These are phyloP conservation scores for Kodamaea plutei DNA, from an alignment of 1,139 yeast genomes.

Conservation along the genomic window DNA sequence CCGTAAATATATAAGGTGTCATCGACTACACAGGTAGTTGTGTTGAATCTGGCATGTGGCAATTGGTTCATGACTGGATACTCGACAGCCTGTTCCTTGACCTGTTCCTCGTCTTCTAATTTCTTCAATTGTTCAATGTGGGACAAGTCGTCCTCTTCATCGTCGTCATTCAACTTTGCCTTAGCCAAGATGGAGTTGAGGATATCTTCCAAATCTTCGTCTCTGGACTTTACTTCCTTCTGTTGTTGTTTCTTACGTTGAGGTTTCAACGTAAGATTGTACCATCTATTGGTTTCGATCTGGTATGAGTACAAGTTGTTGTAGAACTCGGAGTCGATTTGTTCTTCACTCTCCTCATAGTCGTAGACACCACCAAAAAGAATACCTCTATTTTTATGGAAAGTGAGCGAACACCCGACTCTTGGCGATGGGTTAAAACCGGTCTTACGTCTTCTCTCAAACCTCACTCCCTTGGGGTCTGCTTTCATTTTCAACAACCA, in stretches of 20 bases:
- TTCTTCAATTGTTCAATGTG: conserved; percentile 38
- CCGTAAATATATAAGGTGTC: conserved; percentile 86
- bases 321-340: conserved; percentile 78
- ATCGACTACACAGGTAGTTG: conserved; percentile 80
- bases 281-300: conserved; percentile 87
- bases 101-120: conserved; percentile 35
- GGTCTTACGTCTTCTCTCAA: conserved; percentile 87
- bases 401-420: conserved; percentile 90
- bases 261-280: conserved; percentile 62
- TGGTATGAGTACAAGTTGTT: conserved; percentile 81
- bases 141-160: conserved; percentile 42
- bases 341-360: conserved; percentile 91
- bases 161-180: conserved; percentile 62
- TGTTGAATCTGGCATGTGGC: conserved; percentile 89
- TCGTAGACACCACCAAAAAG: conserved; percentile 96
- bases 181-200: conserved; percentile 71
- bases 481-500: conserved; percentile 88
- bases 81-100: conserved; percentile 30
- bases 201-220: conserved; percentile 78
- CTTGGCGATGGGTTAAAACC: conserved; percentile 88
- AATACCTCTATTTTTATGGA: conserved; percentile 89
- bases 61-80: conserved; percentile 57
- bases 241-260: conserved; percentile 48
- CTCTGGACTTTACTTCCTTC: conserved; percentile 53
- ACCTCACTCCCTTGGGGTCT: conserved; percentile 73